Conservation (phyloP, 1,139 yeast genomes). For the Nakaseomyces sp. region DNA sequence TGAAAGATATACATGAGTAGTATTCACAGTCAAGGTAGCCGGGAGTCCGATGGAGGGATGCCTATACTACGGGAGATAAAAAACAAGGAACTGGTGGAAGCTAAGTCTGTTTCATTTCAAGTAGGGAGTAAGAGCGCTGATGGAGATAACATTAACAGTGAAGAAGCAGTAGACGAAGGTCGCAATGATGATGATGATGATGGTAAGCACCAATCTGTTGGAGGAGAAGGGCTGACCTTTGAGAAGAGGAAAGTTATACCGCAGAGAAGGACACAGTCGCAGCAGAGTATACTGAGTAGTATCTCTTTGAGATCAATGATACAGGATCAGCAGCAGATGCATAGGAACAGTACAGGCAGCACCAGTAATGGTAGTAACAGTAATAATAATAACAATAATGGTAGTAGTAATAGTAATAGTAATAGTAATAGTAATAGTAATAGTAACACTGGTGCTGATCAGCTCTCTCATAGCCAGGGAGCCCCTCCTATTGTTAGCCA, state of each 20-base stretch:
- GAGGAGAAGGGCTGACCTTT: slow-evolving; percentile 31
- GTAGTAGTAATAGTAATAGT: neutral
- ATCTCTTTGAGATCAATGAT: slow-evolving; percentile 44
- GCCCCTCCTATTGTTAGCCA: slow-evolving; percentile 7
- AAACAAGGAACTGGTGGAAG: neutral
- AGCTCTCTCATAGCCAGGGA: too few relatives aligned
- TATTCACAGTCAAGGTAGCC: neutral
- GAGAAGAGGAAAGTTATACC: slow-evolving; percentile 44
- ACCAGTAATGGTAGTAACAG: neutral
- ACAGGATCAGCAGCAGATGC: slow-evolving; percentile 10
- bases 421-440: slow-evolving; percentile 1
- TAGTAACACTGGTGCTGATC: too few relatives aligned
- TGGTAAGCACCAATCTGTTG: too few relatives aligned
- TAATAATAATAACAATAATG: neutral
- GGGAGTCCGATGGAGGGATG: neutral
- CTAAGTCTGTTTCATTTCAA: slow-evolving; percentile 5
- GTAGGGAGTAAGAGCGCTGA: neutral
- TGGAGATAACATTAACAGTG: too few relatives aligned
- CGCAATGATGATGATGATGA: slow-evolving; percentile 4
- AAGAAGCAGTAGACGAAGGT: neutral
- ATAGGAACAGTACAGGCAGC: slow-evolving; percentile 1
- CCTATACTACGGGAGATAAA: slow-evolving; percentile 1
- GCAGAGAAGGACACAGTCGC: slow-evolving; percentile 49
- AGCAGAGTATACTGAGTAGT: slow-evolving; percentile 55
- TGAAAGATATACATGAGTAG: neutral